These are phyloP conservation scores for Termitomyces sp. DNA, from an alignment of 768 basidiomycete species.

Conservation along the genomic window DNA sequence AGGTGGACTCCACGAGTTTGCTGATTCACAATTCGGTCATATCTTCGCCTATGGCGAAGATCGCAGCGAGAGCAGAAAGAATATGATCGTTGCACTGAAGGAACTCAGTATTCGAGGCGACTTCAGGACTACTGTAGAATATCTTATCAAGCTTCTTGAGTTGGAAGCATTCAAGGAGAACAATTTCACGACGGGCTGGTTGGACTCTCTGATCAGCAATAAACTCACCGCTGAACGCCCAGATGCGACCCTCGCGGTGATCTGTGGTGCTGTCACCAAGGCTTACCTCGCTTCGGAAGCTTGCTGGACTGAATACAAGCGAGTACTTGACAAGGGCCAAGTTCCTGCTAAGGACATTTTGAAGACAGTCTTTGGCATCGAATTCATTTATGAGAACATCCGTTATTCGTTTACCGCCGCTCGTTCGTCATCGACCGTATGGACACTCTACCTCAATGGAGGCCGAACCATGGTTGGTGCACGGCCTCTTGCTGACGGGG, in stretches of 20 bases:
- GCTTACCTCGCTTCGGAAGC: conserved; percentile 87
- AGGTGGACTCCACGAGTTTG: conserved; percentile 97
- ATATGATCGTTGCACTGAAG: conserved; percentile 99
- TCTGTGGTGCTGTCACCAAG: conserved; percentile 95
- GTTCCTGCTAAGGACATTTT: conserved; percentile 92
- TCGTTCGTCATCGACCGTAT: conserved; percentile 81
- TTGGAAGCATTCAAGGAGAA: conserved; percentile 96
- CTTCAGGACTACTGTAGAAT: conserved; percentile 98
- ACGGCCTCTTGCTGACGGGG: conserved; percentile 91
- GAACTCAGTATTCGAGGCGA: conserved; percentile 98
- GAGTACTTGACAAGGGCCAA: conserved; percentile 96
- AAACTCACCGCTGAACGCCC: conserved; percentile 97
- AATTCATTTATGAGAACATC: conserved; percentile 96
- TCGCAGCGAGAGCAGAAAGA: conserved; percentile 91
- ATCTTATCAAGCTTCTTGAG: conserved; percentile 96
- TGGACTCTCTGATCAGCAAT: conserved; percentile 95
- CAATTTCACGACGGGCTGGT: conserved; percentile 97
- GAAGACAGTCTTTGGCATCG: conserved; percentile 94
- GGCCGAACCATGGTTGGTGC: conserved; percentile 90
- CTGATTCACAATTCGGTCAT: conserved; percentile 98
- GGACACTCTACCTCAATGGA: conserved; percentile 97
- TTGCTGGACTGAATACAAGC: conserved; percentile 91
- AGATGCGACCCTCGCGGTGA: conserved; percentile 87
- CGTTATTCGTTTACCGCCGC: conserved; percentile 96
- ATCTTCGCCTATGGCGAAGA: conserved; percentile 99